Conservation (phyloP, 23 red algal species). For the Gracilaria gracilis region DNA sequence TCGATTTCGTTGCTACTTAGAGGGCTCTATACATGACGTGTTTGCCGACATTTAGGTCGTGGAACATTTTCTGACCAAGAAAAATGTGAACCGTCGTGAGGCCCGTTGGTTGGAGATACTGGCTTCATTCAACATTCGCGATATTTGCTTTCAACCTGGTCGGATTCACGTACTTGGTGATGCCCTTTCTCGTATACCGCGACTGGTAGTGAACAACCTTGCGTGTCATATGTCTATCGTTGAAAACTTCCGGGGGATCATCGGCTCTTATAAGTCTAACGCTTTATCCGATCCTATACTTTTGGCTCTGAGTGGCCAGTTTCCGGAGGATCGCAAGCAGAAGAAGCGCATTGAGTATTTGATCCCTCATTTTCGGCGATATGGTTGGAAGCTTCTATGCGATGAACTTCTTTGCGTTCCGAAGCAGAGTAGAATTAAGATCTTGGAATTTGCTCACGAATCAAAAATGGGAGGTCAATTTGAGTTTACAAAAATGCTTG, state of each 20-base stretch:
- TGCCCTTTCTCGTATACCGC: neutral
- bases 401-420: constrained; percentile 36
- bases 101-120: neutral
- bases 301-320: too few relatives aligned
- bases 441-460: constrained; percentile 1
- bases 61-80: constrained; percentile 8
- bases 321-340: too few relatives aligned
- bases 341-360: too few relatives aligned
- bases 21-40: constrained; percentile 23
- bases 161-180: constrained; percentile 10
- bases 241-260: neutral
- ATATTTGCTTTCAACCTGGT: neutral
- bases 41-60: constrained; percentile 23
- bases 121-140: neutral
- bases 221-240: neutral
- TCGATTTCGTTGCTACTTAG: constrained; percentile 32
- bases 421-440: neutral
- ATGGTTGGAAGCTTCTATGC: neutral
- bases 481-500: neutral
- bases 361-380: too few relatives aligned
- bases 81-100: constrained; percentile 14
- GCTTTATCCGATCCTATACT: too few relatives aligned
- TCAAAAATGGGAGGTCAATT: neutral
- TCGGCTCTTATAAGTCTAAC: neutral
- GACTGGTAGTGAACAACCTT: neutral